A percentile compares a stretch with the other conserved stretches of the same genome.
These are phyloP conservation scores for Crotalaria pallida DNA, from an alignment of 306 rosid species.

Conservation along the genomic window DNA sequence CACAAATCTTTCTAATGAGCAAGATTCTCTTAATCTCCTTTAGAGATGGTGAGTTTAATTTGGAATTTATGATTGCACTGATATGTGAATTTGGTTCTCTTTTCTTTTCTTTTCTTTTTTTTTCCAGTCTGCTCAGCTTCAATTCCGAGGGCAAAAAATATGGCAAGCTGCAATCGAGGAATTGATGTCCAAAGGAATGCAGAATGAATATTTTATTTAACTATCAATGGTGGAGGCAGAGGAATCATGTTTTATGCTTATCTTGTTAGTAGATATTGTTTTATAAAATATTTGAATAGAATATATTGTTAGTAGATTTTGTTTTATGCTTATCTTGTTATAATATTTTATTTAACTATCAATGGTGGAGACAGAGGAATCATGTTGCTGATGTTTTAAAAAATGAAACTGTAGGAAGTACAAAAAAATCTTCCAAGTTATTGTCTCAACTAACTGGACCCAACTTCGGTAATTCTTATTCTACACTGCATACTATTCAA, in stretches of 20 bases:
- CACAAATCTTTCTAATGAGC: too few species aligned
- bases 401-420: too few species aligned
- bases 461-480: too few species aligned
- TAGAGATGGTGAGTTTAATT: neutral
- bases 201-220: slow-evolving; percentile 19
- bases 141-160: too few species aligned
- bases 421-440: too few species aligned
- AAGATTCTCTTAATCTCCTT: neutral
- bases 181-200: slow-evolving; percentile 76
- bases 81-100: slow-evolving; percentile 11
- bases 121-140: slow-evolving; percentile 90
- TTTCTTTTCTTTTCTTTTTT: slow-evolving; percentile 58
- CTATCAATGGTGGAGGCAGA: too few species aligned
- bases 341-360: too few species aligned
- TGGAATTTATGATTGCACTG: slow-evolving; percentile 5
- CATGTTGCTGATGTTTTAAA: too few species aligned
- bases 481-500: slow-evolving; percentile 9
- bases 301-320: too few species aligned
- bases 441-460: too few species aligned
- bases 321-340: too few species aligned
- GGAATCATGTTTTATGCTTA: slow-evolving; percentile 44
- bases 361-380: too few species aligned
- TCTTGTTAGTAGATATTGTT: neutral
- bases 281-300: slow-evolving; percentile 44
- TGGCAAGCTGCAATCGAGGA: slow-evolving; percentile 88